phyloP scores from a whole-genome alignment of 78 protist species.

The Anaeramoeba flamelloides region DNA sequence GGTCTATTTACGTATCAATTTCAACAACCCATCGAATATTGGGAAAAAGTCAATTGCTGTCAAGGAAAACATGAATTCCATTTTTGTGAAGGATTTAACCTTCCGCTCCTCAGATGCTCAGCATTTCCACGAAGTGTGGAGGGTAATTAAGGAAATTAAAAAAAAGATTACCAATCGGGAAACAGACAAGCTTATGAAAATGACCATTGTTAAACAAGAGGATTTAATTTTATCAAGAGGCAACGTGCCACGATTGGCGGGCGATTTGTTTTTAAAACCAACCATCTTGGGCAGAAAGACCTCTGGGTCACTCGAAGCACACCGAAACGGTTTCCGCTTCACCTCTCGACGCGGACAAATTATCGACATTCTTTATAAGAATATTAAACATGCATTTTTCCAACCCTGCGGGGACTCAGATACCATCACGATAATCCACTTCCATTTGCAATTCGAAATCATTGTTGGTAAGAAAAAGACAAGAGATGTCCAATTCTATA shows the following conservation, averaged over 20 bases:
- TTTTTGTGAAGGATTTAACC: slow-evolving; percentile 53
- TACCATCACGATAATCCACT: slow-evolving; percentile 56
- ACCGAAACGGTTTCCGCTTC: slow-evolving; percentile 78
- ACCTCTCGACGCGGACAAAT: slow-evolving; percentile 2
- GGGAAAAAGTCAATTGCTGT: neutral
- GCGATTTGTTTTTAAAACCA: too few relatives aligned
- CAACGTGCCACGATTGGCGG: too few relatives aligned
- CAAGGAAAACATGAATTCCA: slow-evolving; percentile 6
- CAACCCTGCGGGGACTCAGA: slow-evolving; percentile 68
- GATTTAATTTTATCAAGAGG: too few relatives aligned
- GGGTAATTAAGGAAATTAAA: too few relatives aligned
- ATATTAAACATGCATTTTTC: slow-evolving; percentile 70
- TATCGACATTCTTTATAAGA: slow-evolving; percentile 57
- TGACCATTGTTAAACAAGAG: too few relatives aligned
- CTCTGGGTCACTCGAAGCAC: slow-evolving; percentile 65
- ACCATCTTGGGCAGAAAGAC: too few relatives aligned
- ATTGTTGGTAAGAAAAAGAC: slow-evolving; percentile 76
- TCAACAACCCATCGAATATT: slow-evolving; percentile 24
- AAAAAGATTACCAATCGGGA: too few relatives aligned
- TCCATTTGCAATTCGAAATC: slow-evolving; percentile 63
- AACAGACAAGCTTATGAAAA: too few relatives aligned
- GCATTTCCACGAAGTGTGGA: too few relatives aligned
- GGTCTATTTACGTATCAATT: slow-evolving; percentile 49
- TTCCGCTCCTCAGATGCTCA: slow-evolving; percentile 26
- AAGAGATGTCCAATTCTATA: slow-evolving; percentile 69